Base-by-base conservation (phyloP, 1,284 basidiomycete species). In the Pseudozyma tsukubaensis region DNA sequence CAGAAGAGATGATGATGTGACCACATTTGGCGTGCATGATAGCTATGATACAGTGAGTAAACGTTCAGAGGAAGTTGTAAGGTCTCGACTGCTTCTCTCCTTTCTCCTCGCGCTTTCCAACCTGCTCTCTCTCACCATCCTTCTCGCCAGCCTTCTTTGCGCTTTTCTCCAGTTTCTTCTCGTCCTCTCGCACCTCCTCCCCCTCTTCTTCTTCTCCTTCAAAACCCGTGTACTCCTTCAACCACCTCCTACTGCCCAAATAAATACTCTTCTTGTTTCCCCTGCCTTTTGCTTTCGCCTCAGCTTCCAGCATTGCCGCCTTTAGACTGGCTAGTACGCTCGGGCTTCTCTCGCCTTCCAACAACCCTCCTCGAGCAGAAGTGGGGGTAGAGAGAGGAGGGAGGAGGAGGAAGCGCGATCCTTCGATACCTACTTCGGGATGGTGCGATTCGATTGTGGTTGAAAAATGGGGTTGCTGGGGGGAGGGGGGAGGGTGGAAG, bases 291-390 rank as follows among this genome's bases (percentile, higher is more conserved):
- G 72, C 72, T 21, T 71, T 71, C 0, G 67, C 50, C 40, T 68
- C 44, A 0, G 72, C 72, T 44, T 71, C 68, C 12, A 71, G n/a
- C 67, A 67, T 70, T 11, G 72, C 72, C 7, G 68, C 68, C 43
- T 70, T 62, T 10, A 62, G 43, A 13, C 35, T 47, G 7, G 67
- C 72, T 1, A 67, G 40, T 3, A 71, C 57, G 5, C 43, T 45
- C 3, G 72, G 72, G 0, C 56, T 60, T 3, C 67, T 53, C 29
- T 71, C 62, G 11, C 57, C 62, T 4, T 62, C 62, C 13, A 66
- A 4, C 24, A 55, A 55, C 5, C 9, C 53, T 10, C n/a, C n/a
- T n/a, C 11, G 10, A 21, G 21, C 18, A 16, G 18, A 16, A 32
- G 24, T 32, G 37, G 35, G 24, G 2, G 24, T 21, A 13, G 18